These are phyloP conservation scores for Ajuga chamaepitys DNA, from an alignment of 257 asterid species.

Conservation along the genomic window DNA sequence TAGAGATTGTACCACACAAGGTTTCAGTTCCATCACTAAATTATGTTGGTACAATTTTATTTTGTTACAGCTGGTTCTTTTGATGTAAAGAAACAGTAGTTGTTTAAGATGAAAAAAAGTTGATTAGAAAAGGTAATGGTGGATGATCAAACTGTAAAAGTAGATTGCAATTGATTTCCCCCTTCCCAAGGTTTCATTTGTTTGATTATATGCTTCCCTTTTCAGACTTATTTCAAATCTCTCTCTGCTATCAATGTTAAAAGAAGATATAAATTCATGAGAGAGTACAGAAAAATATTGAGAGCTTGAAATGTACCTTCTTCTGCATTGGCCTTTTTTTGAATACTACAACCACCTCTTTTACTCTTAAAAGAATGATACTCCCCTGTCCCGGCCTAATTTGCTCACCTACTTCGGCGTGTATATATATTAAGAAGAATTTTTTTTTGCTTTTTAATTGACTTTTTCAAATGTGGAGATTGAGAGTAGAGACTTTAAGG, in stretches of 20 bases:
- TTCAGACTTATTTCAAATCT: constrained; percentile 24
- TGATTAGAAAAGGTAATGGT: constrained; percentile 28
- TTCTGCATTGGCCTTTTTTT: background rate
- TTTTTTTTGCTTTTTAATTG: too few relatives aligned
- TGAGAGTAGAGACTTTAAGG: too few relatives aligned
- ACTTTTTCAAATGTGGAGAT: too few relatives aligned
- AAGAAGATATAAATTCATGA: constrained; percentile 35
- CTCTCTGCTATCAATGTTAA: constrained; percentile 34
- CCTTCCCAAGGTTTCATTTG: constrained; percentile 41
- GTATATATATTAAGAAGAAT: too few relatives aligned
- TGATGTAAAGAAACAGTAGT: constrained; percentile 17
- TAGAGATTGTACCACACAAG: too few relatives aligned
- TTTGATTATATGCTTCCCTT: constrained; percentile 40
- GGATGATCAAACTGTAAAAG: constrained; percentile 43
- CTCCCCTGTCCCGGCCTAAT: too few relatives aligned
- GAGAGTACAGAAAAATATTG: background rate
- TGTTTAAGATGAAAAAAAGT: constrained; percentile 24
- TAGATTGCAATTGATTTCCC: constrained; percentile 32
- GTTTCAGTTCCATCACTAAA: too few relatives aligned
- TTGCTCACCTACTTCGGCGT: too few relatives aligned
- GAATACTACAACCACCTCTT: background rate
- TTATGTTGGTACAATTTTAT: too few relatives aligned
- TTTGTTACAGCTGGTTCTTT: too few relatives aligned
- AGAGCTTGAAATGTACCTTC: constrained; percentile 1
- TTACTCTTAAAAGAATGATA: background rate